Conservation (phyloP, 768 basidiomycete species). For the Xanthoconium purpureum region DNA sequence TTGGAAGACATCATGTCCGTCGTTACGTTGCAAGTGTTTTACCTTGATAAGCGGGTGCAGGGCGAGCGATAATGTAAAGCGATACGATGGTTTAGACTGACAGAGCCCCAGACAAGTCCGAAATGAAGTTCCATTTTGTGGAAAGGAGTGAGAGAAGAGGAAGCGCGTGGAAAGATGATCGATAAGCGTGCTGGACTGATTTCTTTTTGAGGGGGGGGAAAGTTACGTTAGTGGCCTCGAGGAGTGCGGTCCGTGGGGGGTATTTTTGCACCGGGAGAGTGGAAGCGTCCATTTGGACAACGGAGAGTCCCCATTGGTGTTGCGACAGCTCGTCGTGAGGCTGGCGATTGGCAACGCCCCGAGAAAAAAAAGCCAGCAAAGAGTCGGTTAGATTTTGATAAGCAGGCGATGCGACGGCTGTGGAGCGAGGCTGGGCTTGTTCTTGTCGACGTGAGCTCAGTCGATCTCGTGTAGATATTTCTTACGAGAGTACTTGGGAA, state of each 20-base stretch:
- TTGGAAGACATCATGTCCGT: neutral
- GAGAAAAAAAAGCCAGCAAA: too few species aligned
- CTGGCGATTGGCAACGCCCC: too few species aligned
- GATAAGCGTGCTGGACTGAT: too few species aligned
- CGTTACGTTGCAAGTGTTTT: neutral
- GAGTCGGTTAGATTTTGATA: too few species aligned
- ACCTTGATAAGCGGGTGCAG: neutral
- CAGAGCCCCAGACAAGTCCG: neutral
- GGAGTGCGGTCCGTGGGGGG: neutral
- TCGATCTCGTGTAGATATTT: neutral
- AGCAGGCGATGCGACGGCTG: neutral
- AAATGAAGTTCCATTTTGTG: neutral
- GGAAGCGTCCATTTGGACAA: neutral
- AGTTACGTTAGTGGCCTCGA: neutral
- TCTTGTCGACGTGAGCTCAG: neutral
- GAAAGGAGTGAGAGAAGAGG: neutral
- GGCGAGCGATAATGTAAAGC: neutral
- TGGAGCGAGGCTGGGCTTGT: neutral
- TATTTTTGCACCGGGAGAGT: neutral
- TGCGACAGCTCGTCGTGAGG: too few species aligned
- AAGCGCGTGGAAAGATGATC: too few species aligned
- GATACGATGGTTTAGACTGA: too few species aligned
- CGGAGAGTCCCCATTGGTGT: neutral
- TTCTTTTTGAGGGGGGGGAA: too few species aligned
- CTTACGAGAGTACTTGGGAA: constrained; percentile 5